Percentiles rank a stretch among this genome's conserved stretches.
phyloP scores from a whole-genome alignment of 495 filamentous ascomycete species.

The Aspergillus biplanus region DNA sequence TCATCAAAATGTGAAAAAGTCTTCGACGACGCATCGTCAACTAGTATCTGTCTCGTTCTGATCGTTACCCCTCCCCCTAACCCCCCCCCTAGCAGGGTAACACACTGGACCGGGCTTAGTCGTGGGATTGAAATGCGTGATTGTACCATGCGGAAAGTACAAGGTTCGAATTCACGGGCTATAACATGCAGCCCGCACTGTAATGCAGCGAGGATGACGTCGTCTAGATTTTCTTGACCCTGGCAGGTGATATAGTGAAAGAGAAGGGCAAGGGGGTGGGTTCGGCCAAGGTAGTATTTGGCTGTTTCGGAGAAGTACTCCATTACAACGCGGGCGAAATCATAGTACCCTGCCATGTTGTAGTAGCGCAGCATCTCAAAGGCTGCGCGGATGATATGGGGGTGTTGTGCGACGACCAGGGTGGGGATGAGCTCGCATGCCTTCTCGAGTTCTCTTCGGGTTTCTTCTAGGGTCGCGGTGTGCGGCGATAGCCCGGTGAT shows the following conservation, averaged over 20 bases:
- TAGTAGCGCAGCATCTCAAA: not conserved
- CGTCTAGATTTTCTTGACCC: not conserved
- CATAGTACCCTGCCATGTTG: not conserved
- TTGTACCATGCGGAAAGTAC: not conserved
- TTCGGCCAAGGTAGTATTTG: not conserved
- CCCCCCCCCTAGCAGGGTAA: not conserved
- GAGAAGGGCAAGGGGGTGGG: not conserved
- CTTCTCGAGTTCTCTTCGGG: not conserved
- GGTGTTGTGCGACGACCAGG: not conserved
- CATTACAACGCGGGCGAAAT: not conserved
- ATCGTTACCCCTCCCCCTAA: not conserved
- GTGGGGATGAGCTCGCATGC: not conserved
- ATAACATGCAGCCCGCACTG: not conserved
- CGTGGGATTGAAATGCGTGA: not conserved
- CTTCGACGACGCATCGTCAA: not conserved
- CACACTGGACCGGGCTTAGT: not conserved
- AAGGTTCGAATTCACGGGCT: not conserved
- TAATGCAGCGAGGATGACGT: not conserved
- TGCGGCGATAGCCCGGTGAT: not conserved
- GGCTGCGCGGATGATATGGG: not conserved
- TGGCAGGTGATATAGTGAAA: not conserved
- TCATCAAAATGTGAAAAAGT: not conserved
- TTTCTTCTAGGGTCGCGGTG: not conserved
- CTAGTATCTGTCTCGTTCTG: not conserved
- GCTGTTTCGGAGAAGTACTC: not conserved